These are phyloP conservation scores for Ophiosphaerella korrae DNA, from an alignment of 2,329 filamentous ascomycete species.

Conservation along the genomic window DNA sequence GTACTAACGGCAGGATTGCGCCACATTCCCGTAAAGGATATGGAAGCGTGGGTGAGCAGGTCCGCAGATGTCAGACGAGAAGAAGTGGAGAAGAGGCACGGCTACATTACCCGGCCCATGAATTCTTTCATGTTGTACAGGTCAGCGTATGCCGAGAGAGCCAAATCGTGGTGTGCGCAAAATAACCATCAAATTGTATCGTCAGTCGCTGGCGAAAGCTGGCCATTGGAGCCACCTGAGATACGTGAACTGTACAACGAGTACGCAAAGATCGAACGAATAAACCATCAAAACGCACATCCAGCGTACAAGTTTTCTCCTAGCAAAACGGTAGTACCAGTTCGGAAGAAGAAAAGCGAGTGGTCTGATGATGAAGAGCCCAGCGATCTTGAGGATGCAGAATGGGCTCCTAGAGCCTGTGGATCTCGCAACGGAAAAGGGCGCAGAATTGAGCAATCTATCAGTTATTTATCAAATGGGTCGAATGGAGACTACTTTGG, in stretches of 20 bases:
- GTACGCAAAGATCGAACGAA: slow-evolving; percentile 78
- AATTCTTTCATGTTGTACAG: slow-evolving; percentile 99
- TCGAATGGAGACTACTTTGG: slow-evolving; percentile 34
- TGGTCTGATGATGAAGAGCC: slow-evolving; percentile 46
- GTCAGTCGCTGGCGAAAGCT: slow-evolving; percentile 82
- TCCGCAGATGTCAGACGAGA: slow-evolving; percentile 66
- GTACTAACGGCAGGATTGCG: slow-evolving; percentile 68
- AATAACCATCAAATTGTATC: slow-evolving; percentile 96
- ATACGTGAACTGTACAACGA: slow-evolving; percentile 77
- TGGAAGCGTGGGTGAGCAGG: slow-evolving; percentile 78
- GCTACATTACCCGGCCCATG: slow-evolving; percentile 89
- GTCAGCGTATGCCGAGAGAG: slow-evolving; percentile 85
- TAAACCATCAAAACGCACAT: slow-evolving; percentile 83
- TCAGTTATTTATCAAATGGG: slow-evolving; percentile 33
- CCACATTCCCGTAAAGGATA: slow-evolving; percentile 72
- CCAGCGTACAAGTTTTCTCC: slow-evolving; percentile 95
- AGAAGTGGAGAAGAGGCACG: slow-evolving; percentile 73
- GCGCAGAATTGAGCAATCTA: slow-evolving; percentile 29
- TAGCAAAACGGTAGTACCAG: slow-evolving; percentile 63
- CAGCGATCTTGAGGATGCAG: slow-evolving; percentile 50
- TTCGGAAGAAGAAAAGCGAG: slow-evolving; percentile 56
- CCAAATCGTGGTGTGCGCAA: slow-evolving; percentile 78
- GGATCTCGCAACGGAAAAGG: slow-evolving; percentile 26
- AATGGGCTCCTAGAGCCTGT: slow-evolving; percentile 43
- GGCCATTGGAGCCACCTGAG: slow-evolving; percentile 77